Evolutionary conservation across 345 rosid genomes (phyloP), one percentile per base, ranked within the genome.

Genomic region (Iberis pinnata): DNA sequence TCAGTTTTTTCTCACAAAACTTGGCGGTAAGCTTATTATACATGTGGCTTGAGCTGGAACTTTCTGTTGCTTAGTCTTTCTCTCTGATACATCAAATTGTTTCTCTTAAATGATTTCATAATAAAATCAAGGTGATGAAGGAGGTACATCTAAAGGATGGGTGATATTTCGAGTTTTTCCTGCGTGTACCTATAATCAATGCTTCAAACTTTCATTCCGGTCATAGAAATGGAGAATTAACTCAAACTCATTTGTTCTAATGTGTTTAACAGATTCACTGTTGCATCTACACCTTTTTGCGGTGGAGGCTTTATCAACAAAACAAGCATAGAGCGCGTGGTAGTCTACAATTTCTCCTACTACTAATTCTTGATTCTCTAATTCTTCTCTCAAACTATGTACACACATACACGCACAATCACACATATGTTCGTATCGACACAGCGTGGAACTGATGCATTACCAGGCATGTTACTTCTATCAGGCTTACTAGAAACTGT

Each of bases 391-490:
- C n/a, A n/a, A n/a, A n/a, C n/a, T n/a, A n/a, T n/a, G n/a, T n/a
- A n/a, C n/a, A n/a, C n/a, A n/a, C n/a, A n/a, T n/a, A 24, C 24
- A 53, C 52, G 52, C 52, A 27, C 9, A 37, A 15, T 37, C 22
- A 9, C 26, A 43, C n/a, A 62, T 43, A 18, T 37, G 49, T 16
- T 67, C 45, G 1, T 43, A 27, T 56, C 42, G 36, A 2, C 65
- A 67, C 95, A 92, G 98, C 84, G 51, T 7, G 98, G 98, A 38
- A 73, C 73, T 47, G 88, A 92, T 72, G 97, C 98, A 50, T 73
- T 92, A 50, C 98, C 97, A 0, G 98, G 98, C 57, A 83, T 83
- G 83, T 73, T 81, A 43, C 64, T 78, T 64, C 64, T 88, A 56
- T 80, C 90, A 10, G 98, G 93, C 3, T 85, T 95, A 60, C 71